phyloP scores from a whole-genome alignment of 805 yeast genomes.

The Ogataea allantospora region DNA sequence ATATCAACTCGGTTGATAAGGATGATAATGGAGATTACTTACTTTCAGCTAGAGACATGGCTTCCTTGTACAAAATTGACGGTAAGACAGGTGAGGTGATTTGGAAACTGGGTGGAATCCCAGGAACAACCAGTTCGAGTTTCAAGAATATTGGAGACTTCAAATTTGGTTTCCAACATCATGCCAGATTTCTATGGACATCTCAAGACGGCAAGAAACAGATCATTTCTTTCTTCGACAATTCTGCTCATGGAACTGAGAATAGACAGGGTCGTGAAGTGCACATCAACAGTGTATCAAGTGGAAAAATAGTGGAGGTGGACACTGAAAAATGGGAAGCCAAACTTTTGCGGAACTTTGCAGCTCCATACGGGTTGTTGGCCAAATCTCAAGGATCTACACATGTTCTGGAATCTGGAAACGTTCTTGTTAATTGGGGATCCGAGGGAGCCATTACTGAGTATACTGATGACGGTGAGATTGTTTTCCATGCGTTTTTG shows the following conservation, averaged over 20 bases:
- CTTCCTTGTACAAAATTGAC: conserved; percentile 35
- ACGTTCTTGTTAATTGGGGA: conserved; percentile 39
- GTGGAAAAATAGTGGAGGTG: conserved; percentile 37
- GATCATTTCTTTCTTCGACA: conserved; percentile 37
- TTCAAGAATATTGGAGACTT: conserved; percentile 22
- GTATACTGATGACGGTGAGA: conserved; percentile 28
- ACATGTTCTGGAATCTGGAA: conserved; percentile 34
- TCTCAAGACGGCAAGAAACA: conserved; percentile 29
- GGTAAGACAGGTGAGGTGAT: conserved; percentile 37
- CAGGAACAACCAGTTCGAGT: conserved; percentile 13
- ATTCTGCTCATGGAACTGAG: conserved; percentile 39
- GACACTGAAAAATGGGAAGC: conserved; percentile 31
- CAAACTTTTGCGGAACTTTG: conserved; percentile 19
- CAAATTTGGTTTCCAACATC: conserved; percentile 38
- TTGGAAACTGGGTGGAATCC: conserved; percentile 36
- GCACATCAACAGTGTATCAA: conserved; percentile 27
- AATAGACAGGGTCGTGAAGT: conserved; percentile 30
- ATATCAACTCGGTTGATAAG: conserved; percentile 40
- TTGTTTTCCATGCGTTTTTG: conserved; percentile 34
- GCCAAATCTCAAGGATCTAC: conserved; percentile 36
- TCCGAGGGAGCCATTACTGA: conserved; percentile 41
- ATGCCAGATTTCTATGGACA: conserved; percentile 32
- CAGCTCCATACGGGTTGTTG: conserved; percentile 17
- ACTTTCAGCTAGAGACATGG: conserved; percentile 37
- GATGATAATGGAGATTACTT: conserved; percentile 36